Evolutionary conservation across 1,284 basidiomycete species (phyloP).

Genomic region (Neonothopanus nambi): DNA sequence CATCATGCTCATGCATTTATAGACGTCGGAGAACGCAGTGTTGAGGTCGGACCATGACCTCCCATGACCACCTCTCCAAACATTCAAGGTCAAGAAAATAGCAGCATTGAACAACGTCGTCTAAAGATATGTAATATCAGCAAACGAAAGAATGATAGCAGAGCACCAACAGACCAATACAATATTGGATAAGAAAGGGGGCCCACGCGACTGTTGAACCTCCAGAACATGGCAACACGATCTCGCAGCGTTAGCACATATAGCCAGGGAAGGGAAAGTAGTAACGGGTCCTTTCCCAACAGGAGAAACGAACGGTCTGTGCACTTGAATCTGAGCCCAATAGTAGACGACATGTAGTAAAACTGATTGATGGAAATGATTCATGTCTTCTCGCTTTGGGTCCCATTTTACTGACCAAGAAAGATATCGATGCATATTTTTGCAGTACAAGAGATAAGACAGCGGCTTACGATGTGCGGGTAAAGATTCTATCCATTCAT

Average conservation of each 20-base stretch:
- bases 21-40: slow-evolving; percentile 64
- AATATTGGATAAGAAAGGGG: not conserved
- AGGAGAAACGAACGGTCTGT: slow-evolving; percentile 54
- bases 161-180: not conserved
- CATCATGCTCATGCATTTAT: slow-evolving; percentile 66
- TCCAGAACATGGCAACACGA: slow-evolving; percentile 53
- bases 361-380: slow-evolving; percentile 10
- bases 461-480: slow-evolving; percentile 13
- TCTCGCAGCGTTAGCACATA: slow-evolving; percentile 38
- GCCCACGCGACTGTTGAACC: not conserved
- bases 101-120: slow-evolving; percentile 29
- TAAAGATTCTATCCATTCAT: slow-evolving; percentile 10
- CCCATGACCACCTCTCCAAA: slow-evolving; percentile 66
- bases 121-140: slow-evolving; percentile 24
- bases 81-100: slow-evolving; percentile 68
- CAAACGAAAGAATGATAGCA: not conserved
- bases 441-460: not conserved
- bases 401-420: slow-evolving; percentile 18
- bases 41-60: slow-evolving; percentile 49
- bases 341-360: slow-evolving; percentile 12
- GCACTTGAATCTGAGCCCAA: slow-evolving; percentile 51
- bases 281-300: slow-evolving; percentile 25
- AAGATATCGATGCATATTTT: not conserved
- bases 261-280: slow-evolving; percentile 32
- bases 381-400: not conserved